Evolutionary conservation across 257 asterid species (phyloP).

Genomic region (Perilla frutescens): DNA sequence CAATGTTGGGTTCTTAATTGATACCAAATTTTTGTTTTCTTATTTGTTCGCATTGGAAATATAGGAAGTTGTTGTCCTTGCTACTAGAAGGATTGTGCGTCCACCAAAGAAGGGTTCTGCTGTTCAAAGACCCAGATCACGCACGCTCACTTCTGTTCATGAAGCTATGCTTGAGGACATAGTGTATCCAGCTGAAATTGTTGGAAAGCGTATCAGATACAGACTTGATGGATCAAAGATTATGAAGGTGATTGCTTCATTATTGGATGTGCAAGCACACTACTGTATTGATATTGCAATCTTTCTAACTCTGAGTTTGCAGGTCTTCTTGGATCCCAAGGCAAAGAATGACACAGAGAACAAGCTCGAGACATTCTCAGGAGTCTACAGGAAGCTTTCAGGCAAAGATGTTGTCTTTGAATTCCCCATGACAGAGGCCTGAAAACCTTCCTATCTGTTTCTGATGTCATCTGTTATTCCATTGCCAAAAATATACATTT

Average conservation of each 20-base stretch:
- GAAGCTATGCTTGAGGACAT: conserved; percentile 78
- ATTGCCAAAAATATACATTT: conserved; percentile 24
- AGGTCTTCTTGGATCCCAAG: conserved; percentile 63
- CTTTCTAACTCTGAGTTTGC: not conserved
- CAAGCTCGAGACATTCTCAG: conserved; percentile 62
- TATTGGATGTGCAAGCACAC: no score
- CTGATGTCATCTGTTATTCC: conserved; percentile 10
- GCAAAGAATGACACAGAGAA: conserved; percentile 59
- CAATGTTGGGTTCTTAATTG: not conserved
- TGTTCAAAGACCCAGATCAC: conserved; percentile 67
- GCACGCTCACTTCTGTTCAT: conserved; percentile 79
- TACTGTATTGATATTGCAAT: not conserved
- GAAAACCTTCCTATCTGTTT: conserved; percentile 11
- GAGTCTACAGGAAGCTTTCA: conserved; percentile 66
- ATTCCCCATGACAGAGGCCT: conserved; percentile 47
- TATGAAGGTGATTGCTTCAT: conserved; percentile 56
- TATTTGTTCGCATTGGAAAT: not conserved
- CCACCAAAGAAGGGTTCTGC: conserved; percentile 88
- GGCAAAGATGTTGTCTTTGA: conserved; percentile 63
- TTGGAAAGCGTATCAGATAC: conserved; percentile 67
- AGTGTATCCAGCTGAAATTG: conserved; percentile 76
- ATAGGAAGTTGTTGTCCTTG: conserved; percentile 82
- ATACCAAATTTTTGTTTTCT: not conserved
- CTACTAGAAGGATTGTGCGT: conserved; percentile 77
- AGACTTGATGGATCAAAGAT: conserved; percentile 77